phyloP scores from a whole-genome alignment of 805 yeast genomes.

The Candida hungchunana region DNA sequence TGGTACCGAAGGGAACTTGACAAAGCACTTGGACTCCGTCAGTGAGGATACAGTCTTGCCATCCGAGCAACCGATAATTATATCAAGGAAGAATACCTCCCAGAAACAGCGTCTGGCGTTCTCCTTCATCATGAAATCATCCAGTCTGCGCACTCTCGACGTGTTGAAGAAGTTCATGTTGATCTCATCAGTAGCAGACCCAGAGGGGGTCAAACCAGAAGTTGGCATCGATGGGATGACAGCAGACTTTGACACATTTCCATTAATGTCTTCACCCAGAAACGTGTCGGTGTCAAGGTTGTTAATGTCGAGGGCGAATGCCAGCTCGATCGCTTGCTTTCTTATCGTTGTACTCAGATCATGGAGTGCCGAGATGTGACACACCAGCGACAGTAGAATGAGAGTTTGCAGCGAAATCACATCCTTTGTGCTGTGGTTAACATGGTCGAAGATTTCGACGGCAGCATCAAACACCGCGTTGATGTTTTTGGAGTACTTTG shows the following conservation, averaged over 20 bases:
- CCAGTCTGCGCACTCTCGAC: constrained; percentile 19
- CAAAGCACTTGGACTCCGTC: constrained; percentile 32
- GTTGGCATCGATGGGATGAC: constrained; percentile 9
- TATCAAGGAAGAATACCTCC: constrained; percentile 50
- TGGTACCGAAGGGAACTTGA: constrained; percentile 37
- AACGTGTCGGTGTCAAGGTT: constrained; percentile 32
- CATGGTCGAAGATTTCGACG: constrained; percentile 29
- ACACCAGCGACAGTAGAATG: constrained; percentile 37
- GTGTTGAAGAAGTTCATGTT: constrained; percentile 25
- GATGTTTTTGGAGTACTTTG: constrained; percentile 34
- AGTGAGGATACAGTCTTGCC: constrained; percentile 41
- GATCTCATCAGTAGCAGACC: constrained; percentile 17
- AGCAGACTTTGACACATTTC: constrained; percentile 11
- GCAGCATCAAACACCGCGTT: constrained; percentile 37
- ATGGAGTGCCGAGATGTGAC: constrained; percentile 51
- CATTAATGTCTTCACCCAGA: constrained; percentile 24
- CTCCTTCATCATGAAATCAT: constrained; percentile 19
- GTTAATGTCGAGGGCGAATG: constrained; percentile 35
- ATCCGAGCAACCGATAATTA: constrained; percentile 50
- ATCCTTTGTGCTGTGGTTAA: constrained; percentile 32
- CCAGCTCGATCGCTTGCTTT: constrained; percentile 37
- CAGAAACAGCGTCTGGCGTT: constrained; percentile 44
- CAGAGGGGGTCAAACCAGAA: constrained; percentile 12
- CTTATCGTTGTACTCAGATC: constrained; percentile 41
- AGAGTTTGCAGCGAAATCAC: constrained; percentile 40